These are phyloP conservation scores for Xanthoconium purpureum DNA, from an alignment of 768 basidiomycete species.

Conservation along the genomic window DNA sequence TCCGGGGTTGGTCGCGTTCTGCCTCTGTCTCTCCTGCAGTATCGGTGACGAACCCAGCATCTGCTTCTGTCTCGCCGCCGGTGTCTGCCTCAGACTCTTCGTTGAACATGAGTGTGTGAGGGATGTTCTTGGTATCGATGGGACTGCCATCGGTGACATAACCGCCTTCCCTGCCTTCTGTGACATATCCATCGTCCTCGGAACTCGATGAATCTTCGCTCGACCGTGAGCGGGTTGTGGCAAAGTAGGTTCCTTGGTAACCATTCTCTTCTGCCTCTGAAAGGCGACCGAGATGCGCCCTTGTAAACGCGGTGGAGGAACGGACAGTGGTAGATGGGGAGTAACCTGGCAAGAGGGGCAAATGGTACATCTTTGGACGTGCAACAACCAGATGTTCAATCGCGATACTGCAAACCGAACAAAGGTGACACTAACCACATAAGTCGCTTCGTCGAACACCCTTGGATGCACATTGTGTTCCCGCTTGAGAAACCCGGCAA, in stretches of 20 bases:
- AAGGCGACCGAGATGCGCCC: slow-evolving; percentile 62
- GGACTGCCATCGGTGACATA: slow-evolving; percentile 50
- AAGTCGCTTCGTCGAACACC: slow-evolving; percentile 90
- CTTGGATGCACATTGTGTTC: slow-evolving; percentile 89
- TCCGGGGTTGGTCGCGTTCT: slow-evolving; percentile 3
- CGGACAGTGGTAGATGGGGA: slow-evolving; percentile 80
- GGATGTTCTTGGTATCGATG: background rate
- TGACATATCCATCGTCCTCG: slow-evolving; percentile 24
- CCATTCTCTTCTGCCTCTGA: slow-evolving; percentile 89
- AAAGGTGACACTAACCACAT: slow-evolving; percentile 60
- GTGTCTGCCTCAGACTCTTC: slow-evolving; percentile 10
- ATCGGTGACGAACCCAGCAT: slow-evolving; percentile 13
- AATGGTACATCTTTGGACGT: slow-evolving; percentile 72
- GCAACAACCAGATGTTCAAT: background rate
- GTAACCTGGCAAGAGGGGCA: slow-evolving; percentile 90
- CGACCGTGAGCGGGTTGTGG: slow-evolving; percentile 18
- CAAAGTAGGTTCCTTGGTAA: slow-evolving; percentile 85
- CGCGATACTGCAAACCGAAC: background rate
- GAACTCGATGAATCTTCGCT: slow-evolving; percentile 16
- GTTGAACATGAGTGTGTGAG: background rate
- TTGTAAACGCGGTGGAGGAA: slow-evolving; percentile 65
- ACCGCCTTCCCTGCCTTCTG: slow-evolving; percentile 44
- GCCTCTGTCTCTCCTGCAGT: slow-evolving; percentile 12
- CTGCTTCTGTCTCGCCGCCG: slow-evolving; percentile 9
- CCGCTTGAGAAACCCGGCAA: slow-evolving; percentile 83